Percentiles rank a stretch among this genome's conserved stretches.
phyloP scores from a whole-genome alignment of 306 rosid genomes.

The Alnus rubra region DNA sequence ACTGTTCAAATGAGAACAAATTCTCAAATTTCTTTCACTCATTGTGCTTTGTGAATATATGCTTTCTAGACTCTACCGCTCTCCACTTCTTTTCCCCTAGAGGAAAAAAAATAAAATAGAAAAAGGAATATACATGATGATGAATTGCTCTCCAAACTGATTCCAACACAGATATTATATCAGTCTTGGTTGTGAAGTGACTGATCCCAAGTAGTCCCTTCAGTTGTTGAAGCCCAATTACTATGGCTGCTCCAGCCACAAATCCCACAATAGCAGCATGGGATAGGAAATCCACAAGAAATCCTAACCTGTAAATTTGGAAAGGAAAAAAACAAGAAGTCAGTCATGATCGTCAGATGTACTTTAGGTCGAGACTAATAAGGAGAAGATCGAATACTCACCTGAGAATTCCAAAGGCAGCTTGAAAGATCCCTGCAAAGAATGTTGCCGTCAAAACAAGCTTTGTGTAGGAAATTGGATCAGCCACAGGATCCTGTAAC shows the following conservation, averaged over 20 bases:
- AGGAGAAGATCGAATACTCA: constrained; percentile 6
- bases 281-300: constrained; percentile 71
- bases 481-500: constrained; percentile 51
- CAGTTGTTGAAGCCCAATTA: constrained; percentile 78
- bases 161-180: constrained; percentile 57
- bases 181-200: constrained; percentile 70
- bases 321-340: too few relatives aligned
- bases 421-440: constrained; percentile 81
- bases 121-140: constrained; percentile 36
- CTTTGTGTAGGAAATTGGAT: constrained; percentile 63
- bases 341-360: too few relatives aligned
- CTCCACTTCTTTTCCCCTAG: too few relatives aligned
- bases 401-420: constrained; percentile 76
- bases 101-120: background rate
- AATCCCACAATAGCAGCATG: constrained; percentile 76
- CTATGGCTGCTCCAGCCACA: constrained; percentile 76
- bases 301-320: constrained; percentile 57
- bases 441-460: constrained; percentile 71
- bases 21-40: constrained; percentile 21
- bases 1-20: constrained; percentile 12
- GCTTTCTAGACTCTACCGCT: background rate
- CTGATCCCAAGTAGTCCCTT: constrained; percentile 65
- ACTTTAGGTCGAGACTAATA: too few relatives aligned
- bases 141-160: constrained; percentile 55
- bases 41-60: constrained; percentile 13